Conservation (phyloP, 169 alveolate species). For the Plasmodium knowlesi region DNA sequence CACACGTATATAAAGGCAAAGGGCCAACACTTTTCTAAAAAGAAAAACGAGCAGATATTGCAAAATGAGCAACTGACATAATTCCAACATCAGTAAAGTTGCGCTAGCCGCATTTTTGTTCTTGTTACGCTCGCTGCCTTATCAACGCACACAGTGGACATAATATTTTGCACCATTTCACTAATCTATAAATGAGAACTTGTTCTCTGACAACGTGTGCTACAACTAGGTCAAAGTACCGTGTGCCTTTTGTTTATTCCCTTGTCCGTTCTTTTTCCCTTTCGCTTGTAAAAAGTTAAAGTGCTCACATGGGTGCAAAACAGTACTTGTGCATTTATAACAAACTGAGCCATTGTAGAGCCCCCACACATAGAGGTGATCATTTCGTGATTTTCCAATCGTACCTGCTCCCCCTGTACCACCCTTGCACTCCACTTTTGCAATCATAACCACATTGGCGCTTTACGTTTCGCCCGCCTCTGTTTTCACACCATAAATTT, state of each 20-base stretch:
- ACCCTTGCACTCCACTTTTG: background rate
- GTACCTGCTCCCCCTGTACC: background rate
- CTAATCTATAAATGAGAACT: background rate
- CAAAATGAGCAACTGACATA: constrained; percentile 1
- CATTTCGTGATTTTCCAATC: background rate
- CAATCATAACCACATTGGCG: background rate
- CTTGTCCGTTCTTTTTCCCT: background rate
- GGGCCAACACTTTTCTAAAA: constrained; percentile 6
- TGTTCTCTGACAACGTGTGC: background rate
- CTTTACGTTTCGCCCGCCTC: background rate
- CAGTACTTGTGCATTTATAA: background rate
- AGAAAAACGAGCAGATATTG: background rate
- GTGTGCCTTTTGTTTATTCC: background rate
- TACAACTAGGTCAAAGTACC: constrained; percentile 35
- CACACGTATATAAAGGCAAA: background rate
- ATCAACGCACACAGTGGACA: background rate
- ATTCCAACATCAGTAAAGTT: background rate
- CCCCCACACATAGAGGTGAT: background rate
- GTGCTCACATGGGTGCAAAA: background rate
- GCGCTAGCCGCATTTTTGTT: background rate
- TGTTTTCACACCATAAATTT: background rate
- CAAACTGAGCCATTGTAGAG: background rate
- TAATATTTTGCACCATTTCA: background rate
- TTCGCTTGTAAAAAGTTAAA: background rate
- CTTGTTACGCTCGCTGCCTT: background rate